These are phyloP conservation scores for Arthrobotrys iridis DNA, from an alignment of 2,329 filamentous ascomycete genomes.

Conservation along the genomic window DNA sequence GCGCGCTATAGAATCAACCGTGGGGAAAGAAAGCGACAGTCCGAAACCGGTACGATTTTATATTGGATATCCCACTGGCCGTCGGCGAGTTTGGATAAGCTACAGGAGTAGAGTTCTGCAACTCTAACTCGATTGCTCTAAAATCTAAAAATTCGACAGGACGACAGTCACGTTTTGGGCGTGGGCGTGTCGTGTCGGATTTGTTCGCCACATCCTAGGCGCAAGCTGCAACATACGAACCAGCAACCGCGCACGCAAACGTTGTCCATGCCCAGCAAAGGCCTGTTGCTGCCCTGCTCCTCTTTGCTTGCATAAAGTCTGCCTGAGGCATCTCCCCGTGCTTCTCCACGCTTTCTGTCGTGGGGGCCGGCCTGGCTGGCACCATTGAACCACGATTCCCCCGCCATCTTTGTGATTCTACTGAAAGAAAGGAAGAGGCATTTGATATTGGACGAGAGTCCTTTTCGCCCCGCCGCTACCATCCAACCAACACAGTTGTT, in stretches of 20 bases:
- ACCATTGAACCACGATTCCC: slow-evolving; percentile 52
- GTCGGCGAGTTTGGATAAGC: slow-evolving; percentile 6
- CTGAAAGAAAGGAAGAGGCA: no score
- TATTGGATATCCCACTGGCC: slow-evolving; percentile 12
- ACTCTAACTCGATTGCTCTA: slow-evolving; percentile 1
- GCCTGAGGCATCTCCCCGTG: slow-evolving; percentile 30
- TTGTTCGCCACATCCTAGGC: slow-evolving; percentile 12
- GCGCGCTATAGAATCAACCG: not conserved
- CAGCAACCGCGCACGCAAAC: slow-evolving; percentile 41
- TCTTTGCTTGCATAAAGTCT: slow-evolving; percentile 38
- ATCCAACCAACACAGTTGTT: slow-evolving; percentile 47
- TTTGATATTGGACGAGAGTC: slow-evolving; percentile 41
- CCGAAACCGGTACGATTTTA: not conserved
- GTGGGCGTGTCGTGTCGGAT: slow-evolving; percentile 29
- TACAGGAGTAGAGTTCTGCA: slow-evolving; percentile 12
- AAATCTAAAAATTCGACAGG: not conserved
- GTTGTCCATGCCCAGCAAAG: slow-evolving; percentile 22
- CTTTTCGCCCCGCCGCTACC: not conserved
- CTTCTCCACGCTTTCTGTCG: slow-evolving; percentile 43
- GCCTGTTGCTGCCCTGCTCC: slow-evolving; percentile 5
- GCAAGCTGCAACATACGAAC: slow-evolving; percentile 40
- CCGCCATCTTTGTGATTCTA: slow-evolving; percentile 40
- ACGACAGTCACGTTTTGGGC: slow-evolving; percentile 44
- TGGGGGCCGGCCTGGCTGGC: slow-evolving; percentile 46
- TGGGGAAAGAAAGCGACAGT: slow-evolving; percentile 13